Conservation (phyloP, 352 stramenopile species). For the Thalassiosira oceanica region DNA sequence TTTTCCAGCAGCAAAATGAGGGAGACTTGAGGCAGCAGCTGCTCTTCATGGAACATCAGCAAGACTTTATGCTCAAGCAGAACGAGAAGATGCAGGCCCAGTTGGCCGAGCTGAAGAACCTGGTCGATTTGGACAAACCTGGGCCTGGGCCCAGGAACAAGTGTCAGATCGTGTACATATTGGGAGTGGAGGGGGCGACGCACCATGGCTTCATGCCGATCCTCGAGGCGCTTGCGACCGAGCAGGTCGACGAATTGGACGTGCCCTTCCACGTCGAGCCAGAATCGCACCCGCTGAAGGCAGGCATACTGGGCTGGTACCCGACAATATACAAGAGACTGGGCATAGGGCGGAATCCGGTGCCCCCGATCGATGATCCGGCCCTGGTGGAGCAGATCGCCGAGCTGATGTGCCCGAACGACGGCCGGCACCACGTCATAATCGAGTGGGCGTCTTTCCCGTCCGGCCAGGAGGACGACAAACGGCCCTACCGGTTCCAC, state of each 20-base stretch:
- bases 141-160: conserved; percentile 3
- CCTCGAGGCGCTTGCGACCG: conserved; percentile 6
- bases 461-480: conserved; percentile 3
- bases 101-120: not conserved
- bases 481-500: conserved; percentile 11
- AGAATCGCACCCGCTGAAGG: not conserved
- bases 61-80: too few species aligned
- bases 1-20: too few species aligned
- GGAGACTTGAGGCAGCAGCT: too few species aligned
- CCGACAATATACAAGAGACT: not conserved
- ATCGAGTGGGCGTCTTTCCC: conserved; percentile 17
- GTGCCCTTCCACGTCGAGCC: not conserved
- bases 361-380: conserved; percentile 5
- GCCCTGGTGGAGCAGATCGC: conserved; percentile 1
- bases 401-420: conserved; percentile 7
- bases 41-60: too few species aligned
- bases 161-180: conserved; percentile 21
- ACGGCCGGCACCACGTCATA: conserved; percentile 10
- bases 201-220: conserved; percentile 25
- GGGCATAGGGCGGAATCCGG: not conserved
- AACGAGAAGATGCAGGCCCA: too few species aligned
- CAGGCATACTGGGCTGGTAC: conserved; percentile 15
- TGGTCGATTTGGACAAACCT: not conserved
- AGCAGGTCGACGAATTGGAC: conserved; percentile 12
- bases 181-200: conserved; percentile 20